A percentile compares a stretch with the other conserved stretches of the same genome.
Conservation (phyloP, 768 basidiomycete genomes). For the Panaeolus cyanescens region DNA sequence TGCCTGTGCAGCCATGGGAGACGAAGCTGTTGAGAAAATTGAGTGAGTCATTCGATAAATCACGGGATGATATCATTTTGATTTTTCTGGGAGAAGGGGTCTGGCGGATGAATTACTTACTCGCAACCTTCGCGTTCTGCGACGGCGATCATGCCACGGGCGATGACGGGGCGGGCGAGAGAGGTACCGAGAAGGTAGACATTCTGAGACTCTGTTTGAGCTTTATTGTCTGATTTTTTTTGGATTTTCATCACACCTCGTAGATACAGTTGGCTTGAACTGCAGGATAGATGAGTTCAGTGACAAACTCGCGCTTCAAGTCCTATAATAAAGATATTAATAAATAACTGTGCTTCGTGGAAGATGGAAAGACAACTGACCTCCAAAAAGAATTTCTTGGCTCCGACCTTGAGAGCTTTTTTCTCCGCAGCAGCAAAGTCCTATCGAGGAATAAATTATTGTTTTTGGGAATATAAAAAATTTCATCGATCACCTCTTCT, state of each 20-base stretch:
- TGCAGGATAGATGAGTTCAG: constrained; percentile 96
- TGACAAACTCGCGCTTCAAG: constrained; percentile 91
- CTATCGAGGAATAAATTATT: constrained; percentile 37
- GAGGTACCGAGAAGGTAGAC: constrained; percentile 98
- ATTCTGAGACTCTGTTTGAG: constrained; percentile 49
- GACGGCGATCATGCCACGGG: constrained; percentile 96
- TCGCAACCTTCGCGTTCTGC: constrained; percentile 94
- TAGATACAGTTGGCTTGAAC: constrained; percentile 99
- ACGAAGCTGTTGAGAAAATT: constrained; percentile 64
- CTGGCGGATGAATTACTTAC: constrained; percentile 48
- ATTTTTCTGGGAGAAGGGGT: background rate
- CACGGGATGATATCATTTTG: background rate
- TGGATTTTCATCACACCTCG: constrained; percentile 56
- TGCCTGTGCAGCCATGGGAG: constrained; percentile 98
- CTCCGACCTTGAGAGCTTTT: constrained; percentile 90
- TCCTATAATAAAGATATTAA: constrained; percentile 53
- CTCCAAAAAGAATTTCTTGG: constrained; percentile 94
- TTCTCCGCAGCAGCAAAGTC: constrained; percentile 90
- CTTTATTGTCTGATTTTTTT: background rate
- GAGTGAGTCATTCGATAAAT: background rate
- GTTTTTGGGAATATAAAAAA: background rate
- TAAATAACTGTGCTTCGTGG: background rate
- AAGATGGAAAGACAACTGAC: constrained; percentile 36
- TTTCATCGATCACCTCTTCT: constrained; percentile 60
- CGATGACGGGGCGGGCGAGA: constrained; percentile 96